Evolutionary conservation across 2,329 filamentous ascomycete species (phyloP).

Genomic region (Lanzia echinophila): DNA sequence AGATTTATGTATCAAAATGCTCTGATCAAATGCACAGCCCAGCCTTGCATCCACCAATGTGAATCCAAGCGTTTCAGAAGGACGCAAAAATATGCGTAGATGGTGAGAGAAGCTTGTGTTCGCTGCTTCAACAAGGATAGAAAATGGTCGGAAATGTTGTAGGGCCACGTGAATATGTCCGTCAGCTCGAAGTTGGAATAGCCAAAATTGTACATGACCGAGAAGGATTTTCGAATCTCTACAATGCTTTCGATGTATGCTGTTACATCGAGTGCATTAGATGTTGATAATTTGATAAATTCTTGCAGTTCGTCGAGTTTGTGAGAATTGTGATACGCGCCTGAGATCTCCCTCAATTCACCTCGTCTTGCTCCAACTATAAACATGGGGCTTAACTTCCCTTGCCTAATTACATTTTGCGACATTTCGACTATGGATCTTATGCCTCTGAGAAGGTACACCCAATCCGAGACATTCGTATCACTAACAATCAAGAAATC

Average conservation of each 20-base stretch:
- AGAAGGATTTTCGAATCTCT: slow-evolving; percentile 31
- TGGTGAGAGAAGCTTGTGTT: slow-evolving; percentile 31
- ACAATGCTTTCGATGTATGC: slow-evolving; percentile 31
- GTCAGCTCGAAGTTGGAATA: slow-evolving; percentile 29
- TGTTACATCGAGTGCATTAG: slow-evolving; percentile 16
- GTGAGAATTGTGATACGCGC: slow-evolving; percentile 6
- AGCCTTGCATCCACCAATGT: slow-evolving; percentile 35
- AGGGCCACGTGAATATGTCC: slow-evolving; percentile 38
- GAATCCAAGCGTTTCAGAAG: slow-evolving; percentile 30
- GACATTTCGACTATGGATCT: slow-evolving; percentile 30
- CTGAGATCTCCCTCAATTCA: slow-evolving; percentile 16
- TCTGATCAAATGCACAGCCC: slow-evolving; percentile 33
- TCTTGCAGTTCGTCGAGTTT: slow-evolving; percentile 19
- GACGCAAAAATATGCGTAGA: slow-evolving; percentile 34
- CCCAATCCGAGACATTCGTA: slow-evolving; percentile 34
- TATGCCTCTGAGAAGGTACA: slow-evolving; percentile 33
- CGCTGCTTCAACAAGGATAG: slow-evolving; percentile 32
- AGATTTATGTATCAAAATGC: no score
- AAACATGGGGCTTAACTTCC: slow-evolving; percentile 19
- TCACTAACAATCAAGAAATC: slow-evolving; percentile 34
- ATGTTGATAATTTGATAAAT: slow-evolving; percentile 16
- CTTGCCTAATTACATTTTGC: slow-evolving; percentile 17
- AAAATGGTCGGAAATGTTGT: slow-evolving; percentile 32
- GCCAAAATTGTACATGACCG: slow-evolving; percentile 17
- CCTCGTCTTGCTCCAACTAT: slow-evolving; percentile 7